phyloP scores from a whole-genome alignment of 1,284 basidiomycete species.

The Fomitopsis schrenkii region DNA sequence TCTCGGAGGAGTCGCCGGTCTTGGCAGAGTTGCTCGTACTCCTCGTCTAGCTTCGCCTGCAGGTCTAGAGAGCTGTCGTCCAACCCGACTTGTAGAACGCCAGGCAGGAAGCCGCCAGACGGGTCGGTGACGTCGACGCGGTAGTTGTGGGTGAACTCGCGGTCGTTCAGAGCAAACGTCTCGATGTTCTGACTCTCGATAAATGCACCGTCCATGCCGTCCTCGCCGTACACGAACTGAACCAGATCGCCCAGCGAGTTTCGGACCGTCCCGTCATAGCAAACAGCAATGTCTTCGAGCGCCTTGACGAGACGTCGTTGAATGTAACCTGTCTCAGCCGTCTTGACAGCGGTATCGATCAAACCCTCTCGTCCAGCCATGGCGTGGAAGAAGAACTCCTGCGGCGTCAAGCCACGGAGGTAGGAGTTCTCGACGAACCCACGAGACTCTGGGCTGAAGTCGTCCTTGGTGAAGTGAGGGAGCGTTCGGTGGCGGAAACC shows the following conservation, averaged over 20 bases:
- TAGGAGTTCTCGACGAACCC: constrained; percentile 99
- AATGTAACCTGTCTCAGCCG: constrained; percentile 99
- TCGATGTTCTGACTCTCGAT: constrained; percentile 96
- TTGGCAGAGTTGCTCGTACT: constrained; percentile 73
- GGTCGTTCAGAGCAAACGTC: constrained; percentile 81
- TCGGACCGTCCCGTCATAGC: constrained; percentile 96
- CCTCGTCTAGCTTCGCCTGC: constrained; percentile 88
- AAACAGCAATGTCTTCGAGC: constrained; percentile 95
- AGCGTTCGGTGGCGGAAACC: constrained; percentile 96
- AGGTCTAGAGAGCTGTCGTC: constrained; percentile 87
- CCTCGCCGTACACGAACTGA: constrained; percentile 97
- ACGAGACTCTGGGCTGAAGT: constrained; percentile 97
- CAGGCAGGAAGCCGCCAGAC: constrained; percentile 71
- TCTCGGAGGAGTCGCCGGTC: constrained; percentile 77
- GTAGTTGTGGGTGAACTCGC: constrained; percentile 87
- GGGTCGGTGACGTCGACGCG: constrained; percentile 90
- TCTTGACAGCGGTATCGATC: constrained; percentile 99
- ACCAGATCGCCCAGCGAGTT: constrained; percentile 95
- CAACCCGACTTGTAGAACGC: constrained; percentile 90
- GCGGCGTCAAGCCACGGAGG: constrained; percentile 92
- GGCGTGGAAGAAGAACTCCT: constrained; percentile 99
- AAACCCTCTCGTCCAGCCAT: constrained; percentile 99
- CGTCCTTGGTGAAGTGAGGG: constrained; percentile 98
- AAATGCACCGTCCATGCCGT: constrained; percentile 97
- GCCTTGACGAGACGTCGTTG: constrained; percentile 98